Conservation (phyloP, 768 basidiomycete species). For the Pleurotus pulmonarius region DNA sequence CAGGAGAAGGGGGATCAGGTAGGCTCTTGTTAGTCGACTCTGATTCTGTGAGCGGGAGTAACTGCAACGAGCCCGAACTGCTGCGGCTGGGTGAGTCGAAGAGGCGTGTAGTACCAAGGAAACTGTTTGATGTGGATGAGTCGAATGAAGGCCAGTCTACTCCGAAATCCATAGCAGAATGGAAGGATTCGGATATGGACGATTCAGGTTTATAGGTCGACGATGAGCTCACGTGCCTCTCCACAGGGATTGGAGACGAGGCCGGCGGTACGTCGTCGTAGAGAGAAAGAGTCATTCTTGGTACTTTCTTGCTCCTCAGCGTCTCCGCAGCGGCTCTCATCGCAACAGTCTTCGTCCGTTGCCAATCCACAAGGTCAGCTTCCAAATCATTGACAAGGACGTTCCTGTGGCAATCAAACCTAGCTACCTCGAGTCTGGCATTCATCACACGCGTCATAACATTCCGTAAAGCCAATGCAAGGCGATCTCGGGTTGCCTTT, state of each 20-base stretch:
- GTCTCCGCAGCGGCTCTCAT: conserved; percentile 69
- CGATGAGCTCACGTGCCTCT: conserved; percentile 17
- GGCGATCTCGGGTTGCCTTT: conserved; percentile 73
- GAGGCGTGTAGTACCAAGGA: conserved; percentile 25
- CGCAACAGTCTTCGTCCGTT: conserved; percentile 63
- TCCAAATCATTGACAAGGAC: conserved; percentile 74
- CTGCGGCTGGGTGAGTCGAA: conserved; percentile 32
- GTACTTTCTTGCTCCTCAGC: conserved; percentile 40
- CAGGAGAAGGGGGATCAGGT: background rate
- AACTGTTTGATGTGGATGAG: conserved; percentile 24
- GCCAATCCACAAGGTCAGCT: conserved; percentile 65
- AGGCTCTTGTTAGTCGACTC: conserved; percentile 9
- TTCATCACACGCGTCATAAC: conserved; percentile 63
- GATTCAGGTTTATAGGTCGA: conserved; percentile 38
- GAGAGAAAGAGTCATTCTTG: conserved; percentile 33
- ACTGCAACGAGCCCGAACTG: conserved; percentile 28
- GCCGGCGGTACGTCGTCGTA: conserved; percentile 20
- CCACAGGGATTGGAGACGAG: conserved; percentile 13
- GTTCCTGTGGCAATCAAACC: conserved; percentile 69
- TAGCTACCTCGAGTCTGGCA: conserved; percentile 70
- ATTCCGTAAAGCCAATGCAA: conserved; percentile 56
- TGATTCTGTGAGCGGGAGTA: conserved; percentile 24
- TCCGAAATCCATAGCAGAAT: conserved; percentile 60
- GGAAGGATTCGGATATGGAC: conserved; percentile 56
- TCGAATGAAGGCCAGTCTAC: conserved; percentile 47